Evolutionary conservation across 345 rosid species (phyloP).

Genomic region (Eutrema heterophyllum): DNA sequence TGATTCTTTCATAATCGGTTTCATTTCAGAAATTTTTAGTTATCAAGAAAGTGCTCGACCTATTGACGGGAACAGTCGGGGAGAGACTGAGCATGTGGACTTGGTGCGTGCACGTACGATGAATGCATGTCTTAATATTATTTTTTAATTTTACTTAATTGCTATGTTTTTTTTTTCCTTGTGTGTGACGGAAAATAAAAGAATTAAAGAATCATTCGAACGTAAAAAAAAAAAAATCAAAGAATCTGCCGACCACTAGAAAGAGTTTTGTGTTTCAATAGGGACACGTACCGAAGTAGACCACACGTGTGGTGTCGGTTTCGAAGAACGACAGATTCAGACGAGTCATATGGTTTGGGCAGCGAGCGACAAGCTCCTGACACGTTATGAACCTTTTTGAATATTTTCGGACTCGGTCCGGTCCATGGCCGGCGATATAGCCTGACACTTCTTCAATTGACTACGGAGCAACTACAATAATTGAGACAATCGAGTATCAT

Average conservation of each 20-base stretch:
- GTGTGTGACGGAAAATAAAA: neutral
- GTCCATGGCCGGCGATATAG: constrained; percentile 29
- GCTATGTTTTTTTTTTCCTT: neutral
- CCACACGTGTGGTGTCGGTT: constrained; percentile 30
- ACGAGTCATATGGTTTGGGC: constrained; percentile 28
- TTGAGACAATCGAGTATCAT: neutral
- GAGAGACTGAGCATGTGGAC: constrained; percentile 19
- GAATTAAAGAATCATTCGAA: neutral
- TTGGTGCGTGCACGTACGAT: constrained; percentile 19
- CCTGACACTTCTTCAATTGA: constrained; percentile 22
- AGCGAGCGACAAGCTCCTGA: constrained; percentile 28
- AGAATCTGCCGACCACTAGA: constrained; percentile 30
- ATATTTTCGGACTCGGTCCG: constrained; percentile 2
- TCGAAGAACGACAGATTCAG: constrained; percentile 14
- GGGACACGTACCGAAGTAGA: constrained; percentile 31
- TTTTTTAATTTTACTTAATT: neutral
- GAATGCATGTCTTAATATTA: constrained; percentile 7
- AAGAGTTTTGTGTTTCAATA: constrained; percentile 5
- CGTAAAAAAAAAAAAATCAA: no score
- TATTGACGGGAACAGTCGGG: constrained; percentile 9
- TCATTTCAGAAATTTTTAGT: neutral
- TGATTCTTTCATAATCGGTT: neutral
- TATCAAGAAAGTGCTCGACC: constrained; percentile 1
- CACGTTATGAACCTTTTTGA: constrained; percentile 25
- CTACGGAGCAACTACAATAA: constrained; percentile 18